Conservation (phyloP, 768 basidiomycete genomes). For the Boletellus ananas region DNA sequence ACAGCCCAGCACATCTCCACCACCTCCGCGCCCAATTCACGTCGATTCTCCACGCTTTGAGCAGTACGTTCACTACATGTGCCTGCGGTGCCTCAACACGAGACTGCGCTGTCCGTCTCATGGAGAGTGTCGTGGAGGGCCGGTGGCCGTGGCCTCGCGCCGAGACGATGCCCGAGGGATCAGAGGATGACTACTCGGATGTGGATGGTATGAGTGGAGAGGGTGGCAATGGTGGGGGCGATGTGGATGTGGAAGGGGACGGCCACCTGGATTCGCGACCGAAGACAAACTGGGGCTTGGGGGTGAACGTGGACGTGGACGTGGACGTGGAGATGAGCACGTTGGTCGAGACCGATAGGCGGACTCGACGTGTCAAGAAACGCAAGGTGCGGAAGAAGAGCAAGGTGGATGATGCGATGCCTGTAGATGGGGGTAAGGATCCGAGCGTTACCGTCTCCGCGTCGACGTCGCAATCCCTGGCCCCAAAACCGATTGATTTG, state of each 20-base stretch:
- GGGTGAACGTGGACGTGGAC: conserved; percentile 18
- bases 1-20: conserved; percentile 44
- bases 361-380: conserved; percentile 14
- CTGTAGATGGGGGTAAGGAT: neutral
- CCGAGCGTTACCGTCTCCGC: neutral
- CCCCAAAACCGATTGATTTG: conserved; percentile 37
- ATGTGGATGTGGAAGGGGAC: conserved; percentile 27
- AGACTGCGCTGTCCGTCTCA: conserved; percentile 61
- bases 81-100: conserved; percentile 62
- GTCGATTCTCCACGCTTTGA: conserved; percentile 64
- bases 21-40: conserved; percentile 64
- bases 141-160: conserved; percentile 30
- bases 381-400: conserved; percentile 21
- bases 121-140: conserved; percentile 59
- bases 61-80: conserved; percentile 70
- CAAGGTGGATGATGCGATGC: conserved; percentile 29
- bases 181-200: conserved; percentile 18
- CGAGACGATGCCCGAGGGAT: conserved; percentile 23
- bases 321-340: conserved; percentile 22
- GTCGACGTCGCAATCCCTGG: neutral
- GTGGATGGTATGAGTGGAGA: conserved; percentile 12
- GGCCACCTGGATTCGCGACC: conserved; percentile 1
- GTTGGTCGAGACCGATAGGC: conserved; percentile 3
- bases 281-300: conserved; percentile 16
- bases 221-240: conserved; percentile 12